Conservation (phyloP, 345 rosid species). For the Tarenaya hassleriana region DNA sequence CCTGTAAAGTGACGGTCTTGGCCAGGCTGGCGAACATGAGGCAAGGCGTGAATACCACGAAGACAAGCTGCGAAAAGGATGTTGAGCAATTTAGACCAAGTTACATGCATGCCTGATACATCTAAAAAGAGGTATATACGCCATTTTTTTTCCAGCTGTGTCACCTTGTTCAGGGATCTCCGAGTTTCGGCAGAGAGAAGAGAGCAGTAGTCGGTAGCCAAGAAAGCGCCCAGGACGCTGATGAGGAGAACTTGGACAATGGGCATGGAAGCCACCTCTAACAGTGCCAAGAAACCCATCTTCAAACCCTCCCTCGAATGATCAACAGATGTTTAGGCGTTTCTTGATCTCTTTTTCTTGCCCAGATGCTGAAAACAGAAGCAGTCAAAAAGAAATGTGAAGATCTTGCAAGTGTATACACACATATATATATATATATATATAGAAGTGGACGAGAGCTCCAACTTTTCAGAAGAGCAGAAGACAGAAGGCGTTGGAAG, state of each 20-base stretch:
- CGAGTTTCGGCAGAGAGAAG: conserved; percentile 59
- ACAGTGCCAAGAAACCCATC: conserved; percentile 88
- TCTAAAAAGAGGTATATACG: no score
- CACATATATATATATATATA: conserved; percentile 1
- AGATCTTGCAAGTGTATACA: neutral
- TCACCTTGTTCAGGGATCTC: conserved; percentile 79
- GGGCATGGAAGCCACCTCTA: conserved; percentile 89
- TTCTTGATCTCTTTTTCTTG: neutral
- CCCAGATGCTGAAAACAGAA: conserved; percentile 20
- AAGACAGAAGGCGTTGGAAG: conserved; percentile 16
- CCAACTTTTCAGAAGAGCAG: conserved; percentile 22
- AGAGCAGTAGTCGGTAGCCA: conserved; percentile 64
- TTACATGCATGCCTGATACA: neutral
- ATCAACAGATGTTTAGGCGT: no score
- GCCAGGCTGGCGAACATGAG: conserved; percentile 83
- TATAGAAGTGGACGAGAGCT: conserved; percentile 6
- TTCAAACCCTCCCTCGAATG: neutral
- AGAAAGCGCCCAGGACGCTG: conserved; percentile 69
- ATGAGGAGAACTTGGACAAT: conserved; percentile 65
- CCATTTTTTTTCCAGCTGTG: no score
- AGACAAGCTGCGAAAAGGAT: conserved; percentile 61
- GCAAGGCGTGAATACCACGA: conserved; percentile 72
- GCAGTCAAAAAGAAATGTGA: conserved; percentile 11
- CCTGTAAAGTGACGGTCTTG: conserved; percentile 74
- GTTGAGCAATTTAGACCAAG: no score